These are phyloP conservation scores for Heliamphora pulchella DNA, from an alignment of 179 eudicot species.

Conservation along the genomic window DNA sequence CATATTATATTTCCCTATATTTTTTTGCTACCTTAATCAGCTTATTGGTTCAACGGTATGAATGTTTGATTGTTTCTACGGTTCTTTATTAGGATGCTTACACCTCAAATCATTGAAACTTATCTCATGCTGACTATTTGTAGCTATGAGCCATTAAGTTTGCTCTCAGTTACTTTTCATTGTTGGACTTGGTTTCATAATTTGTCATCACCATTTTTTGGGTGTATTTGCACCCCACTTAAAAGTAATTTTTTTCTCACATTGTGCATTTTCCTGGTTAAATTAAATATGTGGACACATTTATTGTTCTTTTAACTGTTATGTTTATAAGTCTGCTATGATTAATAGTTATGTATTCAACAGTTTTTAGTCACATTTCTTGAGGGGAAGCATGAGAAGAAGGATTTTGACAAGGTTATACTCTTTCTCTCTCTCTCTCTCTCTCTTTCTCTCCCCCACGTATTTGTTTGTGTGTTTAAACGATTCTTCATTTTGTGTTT, in stretches of 20 bases:
- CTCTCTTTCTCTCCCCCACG: too few species aligned
- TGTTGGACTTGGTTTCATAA: background rate
- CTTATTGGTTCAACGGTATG: background rate
- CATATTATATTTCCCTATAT: too few species aligned
- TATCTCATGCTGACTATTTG: background rate
- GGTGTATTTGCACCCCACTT: background rate
- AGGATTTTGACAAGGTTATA: slow-evolving; percentile 24
- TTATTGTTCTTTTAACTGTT: background rate
- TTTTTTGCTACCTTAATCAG: background rate
- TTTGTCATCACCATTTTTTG: background rate
- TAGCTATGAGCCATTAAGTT: background rate
- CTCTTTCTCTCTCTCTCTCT: background rate
- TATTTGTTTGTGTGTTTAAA: too few species aligned
- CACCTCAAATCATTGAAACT: too few species aligned
- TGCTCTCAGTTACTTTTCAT: background rate
- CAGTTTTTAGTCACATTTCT: slow-evolving; percentile 56
- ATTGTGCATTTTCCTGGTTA: background rate
- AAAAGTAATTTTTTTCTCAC: background rate
- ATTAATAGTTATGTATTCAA: slow-evolving; percentile 17
- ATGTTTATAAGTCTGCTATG: slow-evolving; percentile 12
- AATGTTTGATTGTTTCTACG: background rate
- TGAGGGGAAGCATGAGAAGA: slow-evolving; percentile 45
- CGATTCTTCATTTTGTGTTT: background rate
- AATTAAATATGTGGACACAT: background rate
- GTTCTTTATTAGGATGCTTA: background rate